Evolutionary conservation across 768 basidiomycete genomes (phyloP).

Genomic region (Trametopsis cervina): DNA sequence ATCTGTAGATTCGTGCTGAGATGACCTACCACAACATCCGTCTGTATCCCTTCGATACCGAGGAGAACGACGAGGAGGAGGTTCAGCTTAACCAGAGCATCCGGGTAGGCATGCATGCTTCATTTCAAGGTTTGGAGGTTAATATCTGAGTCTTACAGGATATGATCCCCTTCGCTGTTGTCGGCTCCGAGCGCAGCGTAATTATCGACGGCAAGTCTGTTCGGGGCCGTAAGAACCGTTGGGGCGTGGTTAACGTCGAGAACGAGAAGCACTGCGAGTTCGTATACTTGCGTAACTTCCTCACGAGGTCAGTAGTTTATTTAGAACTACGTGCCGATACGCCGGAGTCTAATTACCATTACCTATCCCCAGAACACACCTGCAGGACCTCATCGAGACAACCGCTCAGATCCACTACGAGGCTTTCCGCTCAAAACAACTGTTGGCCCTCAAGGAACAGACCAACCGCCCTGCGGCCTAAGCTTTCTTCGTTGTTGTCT

Average conservation of each 20-base stretch:
- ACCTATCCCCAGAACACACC: conserved; percentile 72
- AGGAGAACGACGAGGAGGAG: conserved; percentile 93
- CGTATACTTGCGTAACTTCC: conserved; percentile 93
- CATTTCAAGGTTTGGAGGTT: background rate
- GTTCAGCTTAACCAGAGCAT: conserved; percentile 84
- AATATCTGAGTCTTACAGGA: conserved; percentile 39
- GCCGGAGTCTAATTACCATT: too few species aligned
- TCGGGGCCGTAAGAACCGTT: conserved; percentile 93
- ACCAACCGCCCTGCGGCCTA: conserved; percentile 53
- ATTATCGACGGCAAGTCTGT: conserved; percentile 95
- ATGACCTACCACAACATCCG: conserved; percentile 87
- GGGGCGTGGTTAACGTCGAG: conserved; percentile 98
- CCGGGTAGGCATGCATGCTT: conserved; percentile 71
- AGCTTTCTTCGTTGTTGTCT: background rate
- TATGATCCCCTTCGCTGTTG: conserved; percentile 95
- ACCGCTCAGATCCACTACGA: conserved; percentile 99
- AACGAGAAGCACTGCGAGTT: conserved; percentile 98
- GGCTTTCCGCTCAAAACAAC: conserved; percentile 97
- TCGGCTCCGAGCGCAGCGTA: conserved; percentile 94
- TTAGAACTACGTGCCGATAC: too few species aligned
- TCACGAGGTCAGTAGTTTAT: conserved; percentile 58
- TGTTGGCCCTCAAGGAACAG: conserved; percentile 94
- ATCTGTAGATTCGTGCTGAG: conserved; percentile 81
- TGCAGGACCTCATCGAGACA: conserved; percentile 98
- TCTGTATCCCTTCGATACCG: conserved; percentile 94